A percentile compares a stretch with the other conserved stretches of the same genome.
phyloP scores from a whole-genome alignment of 2,329 filamentous ascomycete genomes.

The Trichophyton benhamiae region DNA sequence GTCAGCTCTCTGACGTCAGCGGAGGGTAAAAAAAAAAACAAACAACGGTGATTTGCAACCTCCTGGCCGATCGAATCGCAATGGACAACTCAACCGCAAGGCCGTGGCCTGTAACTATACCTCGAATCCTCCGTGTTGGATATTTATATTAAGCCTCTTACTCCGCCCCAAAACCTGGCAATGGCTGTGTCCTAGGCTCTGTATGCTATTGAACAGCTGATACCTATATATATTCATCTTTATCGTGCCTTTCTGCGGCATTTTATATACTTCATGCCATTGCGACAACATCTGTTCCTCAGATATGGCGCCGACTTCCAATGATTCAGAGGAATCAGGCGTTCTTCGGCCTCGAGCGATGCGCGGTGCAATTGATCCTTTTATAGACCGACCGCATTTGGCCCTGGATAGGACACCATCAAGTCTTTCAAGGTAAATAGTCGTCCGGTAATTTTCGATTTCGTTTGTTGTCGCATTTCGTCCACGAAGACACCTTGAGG shows the following conservation, averaged over 20 bases:
- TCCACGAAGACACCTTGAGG: not conserved
- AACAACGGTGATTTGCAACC: not conserved
- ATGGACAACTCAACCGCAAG: not conserved
- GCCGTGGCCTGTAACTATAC: not conserved
- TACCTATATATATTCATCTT: not conserved
- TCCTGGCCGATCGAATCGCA: not conserved
- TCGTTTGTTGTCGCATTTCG: not conserved
- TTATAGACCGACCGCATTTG: not conserved
- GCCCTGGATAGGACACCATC: conserved; percentile 12
- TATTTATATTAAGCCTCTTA: not conserved
- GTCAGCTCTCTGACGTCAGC: not conserved
- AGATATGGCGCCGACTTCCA: conserved; percentile 2
- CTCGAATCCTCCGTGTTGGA: not conserved
- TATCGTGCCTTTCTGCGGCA: too few species aligned
- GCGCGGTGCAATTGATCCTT: conserved; percentile 5
- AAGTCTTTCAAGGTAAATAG: conserved; percentile 21
- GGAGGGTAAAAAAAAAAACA: not conserved
- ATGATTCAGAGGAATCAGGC: conserved; percentile 8
- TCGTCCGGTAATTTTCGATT: not conserved
- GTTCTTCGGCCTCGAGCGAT: conserved; percentile 11
- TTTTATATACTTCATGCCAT: not conserved
- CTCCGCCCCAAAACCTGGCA: not conserved
- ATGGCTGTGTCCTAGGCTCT: not conserved
- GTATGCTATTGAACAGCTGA: not conserved
- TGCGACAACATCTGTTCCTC: not conserved